Base-by-base conservation (phyloP, 202 grass and related monocot species). In the Panicum virgatum region DNA sequence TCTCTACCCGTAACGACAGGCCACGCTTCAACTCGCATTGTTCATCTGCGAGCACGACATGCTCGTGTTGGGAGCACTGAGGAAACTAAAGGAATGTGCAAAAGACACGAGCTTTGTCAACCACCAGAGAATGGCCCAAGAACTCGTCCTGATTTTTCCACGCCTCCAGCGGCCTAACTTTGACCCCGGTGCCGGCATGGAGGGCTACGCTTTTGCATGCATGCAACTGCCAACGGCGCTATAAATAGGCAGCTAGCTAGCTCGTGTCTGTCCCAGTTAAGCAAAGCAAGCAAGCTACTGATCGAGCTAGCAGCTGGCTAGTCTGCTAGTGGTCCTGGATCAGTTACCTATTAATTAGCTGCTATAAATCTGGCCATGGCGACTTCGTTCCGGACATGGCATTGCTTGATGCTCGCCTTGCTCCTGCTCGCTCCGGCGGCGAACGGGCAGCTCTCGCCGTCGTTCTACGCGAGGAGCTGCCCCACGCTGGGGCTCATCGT, bases 391-490 rank as follows among this genome's bases (percentile, higher is more conserved):
- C 26, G 11, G 44, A 45, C 26, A 5, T 85, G 65, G 71, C 68
- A 83, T 43, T 80, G 79, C 63, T 62, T 94, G 56, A 4, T 30
- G 32, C 32, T 91, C 19, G 53, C 54, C 60, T 13, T 93, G 18
- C n/a, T 39, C 44, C 54, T 97, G 13, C 79, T 93, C 40, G 75
- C 85, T 6, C 77, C 85, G 1, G 23, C 57, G 27, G 42, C 81
- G 3, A 40, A 65, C 34, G 94, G 82, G 38, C 89, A 97, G 79
- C 80, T 97, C 23, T 90, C 94, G 30, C n/a, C 91, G 16, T n/a
- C 72, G 10, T 97, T 97, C 79, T 97, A 97, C 43, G 27, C 62
- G 6, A 8, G 7, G 20, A 91, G 26, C 43, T 97, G 94, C 82
- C 91, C 91, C 5, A 77, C 59, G 50, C 78, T 97, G 44, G 25